Base-by-base conservation (phyloP, 2,329 filamentous ascomycete species). In the Blastomyces gilchristii region DNA sequence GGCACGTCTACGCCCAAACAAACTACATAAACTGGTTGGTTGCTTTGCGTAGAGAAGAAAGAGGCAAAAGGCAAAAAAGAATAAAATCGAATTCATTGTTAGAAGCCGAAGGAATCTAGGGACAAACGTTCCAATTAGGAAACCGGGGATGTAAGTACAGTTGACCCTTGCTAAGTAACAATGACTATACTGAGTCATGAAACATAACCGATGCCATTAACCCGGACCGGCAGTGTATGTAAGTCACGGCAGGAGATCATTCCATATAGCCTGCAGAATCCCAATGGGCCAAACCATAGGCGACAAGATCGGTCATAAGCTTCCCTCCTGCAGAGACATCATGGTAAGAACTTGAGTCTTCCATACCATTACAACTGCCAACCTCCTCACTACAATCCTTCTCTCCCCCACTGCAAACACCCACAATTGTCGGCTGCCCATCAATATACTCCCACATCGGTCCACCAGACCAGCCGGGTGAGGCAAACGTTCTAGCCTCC, bases 261-360 rank as follows among this genome's bases (percentile, higher is more conserved):
- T n/a, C 52, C 60, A 39, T 39, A 41, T 28, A 43, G 8, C 22
- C 60, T 12, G 22, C 16, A 18, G 37, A 39, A 39, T 45, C 34
- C 67, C 67, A 69, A 57, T 66, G 50, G 18, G 61, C 25, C 53
- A 65, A 41, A 31, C 58, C 67, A 62, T 69, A 65, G 14, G 47
- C 41, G 28, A 68, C 63, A 45, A 69, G 68, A 49, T 69, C 65
- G 18, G 64, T 66, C 68, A 69, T 68, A 50, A 69, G 65, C 57
- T 61, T 67, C 12, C 68, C 68, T n/a, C 67, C 68, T n/a, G 68
- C 67, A 58, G 66, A 68, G 53, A 69, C 68, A 61, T 68, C 67
- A 60, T 69, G 68, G 53, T 66, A 67, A 8, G 60, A 62, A 31
- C 65, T 65, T n/a, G 49, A 59, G 53, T 66, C 63, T n/a, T 64